These are phyloP conservation scores for Volvox africanus DNA, from an alignment of 139 green algal species.

Conservation along the genomic window DNA sequence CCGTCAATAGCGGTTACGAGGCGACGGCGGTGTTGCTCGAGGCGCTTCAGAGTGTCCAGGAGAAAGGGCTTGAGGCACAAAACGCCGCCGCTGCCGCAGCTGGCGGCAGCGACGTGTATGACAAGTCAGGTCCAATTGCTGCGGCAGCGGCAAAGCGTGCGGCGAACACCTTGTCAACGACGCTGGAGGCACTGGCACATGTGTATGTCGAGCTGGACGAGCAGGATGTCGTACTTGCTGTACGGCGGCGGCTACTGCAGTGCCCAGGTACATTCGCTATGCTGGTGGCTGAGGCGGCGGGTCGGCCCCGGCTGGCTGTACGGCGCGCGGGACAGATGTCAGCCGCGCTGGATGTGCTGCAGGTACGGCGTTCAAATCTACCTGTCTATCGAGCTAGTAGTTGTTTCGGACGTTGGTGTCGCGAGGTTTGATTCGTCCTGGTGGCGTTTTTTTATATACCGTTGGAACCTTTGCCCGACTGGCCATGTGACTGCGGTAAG, in stretches of 20 bases:
- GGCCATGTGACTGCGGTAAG: too few species aligned
- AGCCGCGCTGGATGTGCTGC: constrained; percentile 3
- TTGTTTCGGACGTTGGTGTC: too few species aligned
- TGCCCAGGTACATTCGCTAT: constrained; percentile 10
- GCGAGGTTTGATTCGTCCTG: too few species aligned
- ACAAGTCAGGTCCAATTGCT: not conserved
- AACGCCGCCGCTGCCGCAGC: not conserved
- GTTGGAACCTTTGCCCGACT: too few species aligned
- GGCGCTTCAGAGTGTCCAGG: not conserved
- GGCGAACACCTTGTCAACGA: not conserved
- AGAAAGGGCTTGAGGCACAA: not conserved
- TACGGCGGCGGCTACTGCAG: constrained; percentile 20
- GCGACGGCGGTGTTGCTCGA: constrained; percentile 32
- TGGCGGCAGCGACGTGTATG: not conserved
- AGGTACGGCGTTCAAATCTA: too few species aligned
- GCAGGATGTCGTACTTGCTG: constrained; percentile 12
- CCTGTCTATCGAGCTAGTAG: too few species aligned
- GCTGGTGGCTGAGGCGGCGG: constrained; percentile 35
- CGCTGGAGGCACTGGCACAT: constrained; percentile 25
- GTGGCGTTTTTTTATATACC: too few species aligned
- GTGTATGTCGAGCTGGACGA: constrained; percentile 41
- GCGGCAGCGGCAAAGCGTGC: not conserved
- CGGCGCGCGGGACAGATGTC: constrained; percentile 26
- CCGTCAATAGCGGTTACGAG: not conserved
- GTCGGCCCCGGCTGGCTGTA: constrained; percentile 37